A percentile compares a stretch with the other conserved stretches of the same genome.
Evolutionary conservation across 371 early-diverging fungal species (phyloP).

Genomic region (Mortierella sp.): DNA sequence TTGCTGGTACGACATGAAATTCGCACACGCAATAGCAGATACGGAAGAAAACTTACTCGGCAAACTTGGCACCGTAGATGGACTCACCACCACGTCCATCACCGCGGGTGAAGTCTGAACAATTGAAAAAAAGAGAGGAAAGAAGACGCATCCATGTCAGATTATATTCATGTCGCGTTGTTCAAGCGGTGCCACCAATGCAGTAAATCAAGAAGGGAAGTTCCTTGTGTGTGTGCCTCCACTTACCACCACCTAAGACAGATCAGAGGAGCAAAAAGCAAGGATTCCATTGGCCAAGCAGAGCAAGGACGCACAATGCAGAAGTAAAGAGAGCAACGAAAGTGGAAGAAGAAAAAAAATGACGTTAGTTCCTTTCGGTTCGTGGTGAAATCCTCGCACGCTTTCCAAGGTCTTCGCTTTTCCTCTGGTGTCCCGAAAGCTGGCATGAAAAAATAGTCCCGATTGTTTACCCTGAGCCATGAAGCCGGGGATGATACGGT

Average conservation of each 20-base stretch:
- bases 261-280: background rate
- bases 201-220: background rate
- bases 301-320: background rate
- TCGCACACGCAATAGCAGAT: background rate
- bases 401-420: background rate
- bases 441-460: background rate
- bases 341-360: constrained; percentile 10
- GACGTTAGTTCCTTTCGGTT: constrained; percentile 5
- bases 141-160: background rate
- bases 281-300: background rate
- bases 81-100: constrained; percentile 97
- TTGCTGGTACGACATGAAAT: background rate
- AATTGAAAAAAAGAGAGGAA: background rate
- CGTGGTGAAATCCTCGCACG: background rate
- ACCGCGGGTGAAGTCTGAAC: constrained; percentile 87
- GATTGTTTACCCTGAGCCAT: constrained; percentile 97
- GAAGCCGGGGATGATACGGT: constrained; percentile 95
- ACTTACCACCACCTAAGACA: constrained; percentile 40
- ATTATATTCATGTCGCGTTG: background rate
- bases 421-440: background rate
- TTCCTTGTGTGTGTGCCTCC: background rate
- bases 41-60: constrained; percentile 73
- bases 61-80: constrained; percentile 96
- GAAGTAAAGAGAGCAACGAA: background rate
- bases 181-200: no score